phyloP scores from a whole-genome alignment of 2,329 filamentous ascomycete species.

The Salinomyces thailandicus region DNA sequence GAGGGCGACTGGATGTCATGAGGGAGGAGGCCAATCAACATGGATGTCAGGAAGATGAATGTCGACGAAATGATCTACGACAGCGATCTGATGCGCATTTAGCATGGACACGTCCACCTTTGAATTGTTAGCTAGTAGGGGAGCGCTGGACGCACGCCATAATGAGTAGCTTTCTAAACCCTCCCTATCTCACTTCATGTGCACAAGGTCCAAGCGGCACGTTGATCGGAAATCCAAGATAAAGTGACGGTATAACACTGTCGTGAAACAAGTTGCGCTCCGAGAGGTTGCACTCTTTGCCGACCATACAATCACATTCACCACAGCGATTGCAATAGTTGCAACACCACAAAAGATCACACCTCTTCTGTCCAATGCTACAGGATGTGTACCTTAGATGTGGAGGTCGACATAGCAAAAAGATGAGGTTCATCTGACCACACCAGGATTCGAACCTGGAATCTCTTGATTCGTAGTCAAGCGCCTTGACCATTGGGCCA shows the following conservation, averaged over 20 bases:
- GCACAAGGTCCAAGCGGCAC: no score
- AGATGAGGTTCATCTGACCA: neutral
- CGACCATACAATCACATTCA: no score
- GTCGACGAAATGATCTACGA: no score
- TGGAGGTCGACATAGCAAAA: neutral
- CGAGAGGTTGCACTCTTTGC: no score
- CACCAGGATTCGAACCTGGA: neutral
- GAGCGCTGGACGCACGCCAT: neutral
- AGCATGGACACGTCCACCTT: neutral
- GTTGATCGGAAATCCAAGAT: neutral
- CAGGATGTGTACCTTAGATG: neutral
- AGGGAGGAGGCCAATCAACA: neutral
- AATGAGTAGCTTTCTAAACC: neutral
- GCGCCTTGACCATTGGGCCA: constrained; percentile 2
- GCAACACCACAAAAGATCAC: neutral
- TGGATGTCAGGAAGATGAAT: neutral
- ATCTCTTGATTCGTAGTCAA: constrained; percentile 4
- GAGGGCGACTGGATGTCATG: neutral
- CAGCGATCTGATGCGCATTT: neutral
- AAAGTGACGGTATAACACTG: neutral
- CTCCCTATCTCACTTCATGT: neutral
- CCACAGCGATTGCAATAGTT: neutral
- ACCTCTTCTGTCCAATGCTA: neutral
- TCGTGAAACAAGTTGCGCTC: no score
- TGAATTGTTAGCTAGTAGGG: neutral